These are phyloP conservation scores for Rhodotorula sp. DNA, from an alignment of 1,284 basidiomycete genomes.

Conservation along the genomic window DNA sequence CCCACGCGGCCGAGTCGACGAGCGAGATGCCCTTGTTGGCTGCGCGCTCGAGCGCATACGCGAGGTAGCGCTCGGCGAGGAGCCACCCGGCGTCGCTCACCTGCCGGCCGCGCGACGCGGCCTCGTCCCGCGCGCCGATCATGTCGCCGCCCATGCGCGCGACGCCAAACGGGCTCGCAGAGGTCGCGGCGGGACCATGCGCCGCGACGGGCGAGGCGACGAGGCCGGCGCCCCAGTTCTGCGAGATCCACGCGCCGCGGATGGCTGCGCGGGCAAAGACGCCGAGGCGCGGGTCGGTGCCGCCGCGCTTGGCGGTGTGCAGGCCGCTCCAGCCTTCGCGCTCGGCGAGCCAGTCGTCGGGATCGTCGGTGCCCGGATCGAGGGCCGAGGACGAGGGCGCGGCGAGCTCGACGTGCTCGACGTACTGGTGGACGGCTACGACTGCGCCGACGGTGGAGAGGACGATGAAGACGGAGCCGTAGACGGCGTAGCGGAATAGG, in stretches of 20 bases:
- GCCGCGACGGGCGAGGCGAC: slow-evolving; percentile 11
- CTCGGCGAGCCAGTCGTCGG: slow-evolving; percentile 41
- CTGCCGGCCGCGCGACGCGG: slow-evolving; percentile 8
- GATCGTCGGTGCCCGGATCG: slow-evolving; percentile 8
- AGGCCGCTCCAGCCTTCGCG: slow-evolving; percentile 42
- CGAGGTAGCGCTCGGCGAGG: slow-evolving; percentile 44
- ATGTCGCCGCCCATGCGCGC: slow-evolving; percentile 14
- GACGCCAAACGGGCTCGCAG: slow-evolving; percentile 1
- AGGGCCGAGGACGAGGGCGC: slow-evolving; percentile 7
- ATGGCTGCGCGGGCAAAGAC: slow-evolving; percentile 39
- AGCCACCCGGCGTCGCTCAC: slow-evolving; percentile 43
- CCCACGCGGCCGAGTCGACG: slow-evolving; percentile 19
- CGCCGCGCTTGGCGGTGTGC: slow-evolving; percentile 35
- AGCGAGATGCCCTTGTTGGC: slow-evolving; percentile 35
- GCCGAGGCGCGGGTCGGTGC: slow-evolving; percentile 45
- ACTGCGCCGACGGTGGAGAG: slow-evolving; percentile 20
- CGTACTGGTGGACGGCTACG: slow-evolving; percentile 43
- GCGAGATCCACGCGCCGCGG: slow-evolving; percentile 45
- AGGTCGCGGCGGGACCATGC: background rate
- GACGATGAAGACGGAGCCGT: slow-evolving; percentile 39
- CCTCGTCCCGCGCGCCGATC: slow-evolving; percentile 16
- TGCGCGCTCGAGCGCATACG: slow-evolving; percentile 37
- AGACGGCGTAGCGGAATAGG: slow-evolving; percentile 44
- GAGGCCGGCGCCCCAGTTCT: slow-evolving; percentile 37
- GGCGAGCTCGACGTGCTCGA: slow-evolving; percentile 40